These are phyloP conservation scores for Chalciporus chontae DNA, from an alignment of 768 basidiomycete species.

Conservation along the genomic window DNA sequence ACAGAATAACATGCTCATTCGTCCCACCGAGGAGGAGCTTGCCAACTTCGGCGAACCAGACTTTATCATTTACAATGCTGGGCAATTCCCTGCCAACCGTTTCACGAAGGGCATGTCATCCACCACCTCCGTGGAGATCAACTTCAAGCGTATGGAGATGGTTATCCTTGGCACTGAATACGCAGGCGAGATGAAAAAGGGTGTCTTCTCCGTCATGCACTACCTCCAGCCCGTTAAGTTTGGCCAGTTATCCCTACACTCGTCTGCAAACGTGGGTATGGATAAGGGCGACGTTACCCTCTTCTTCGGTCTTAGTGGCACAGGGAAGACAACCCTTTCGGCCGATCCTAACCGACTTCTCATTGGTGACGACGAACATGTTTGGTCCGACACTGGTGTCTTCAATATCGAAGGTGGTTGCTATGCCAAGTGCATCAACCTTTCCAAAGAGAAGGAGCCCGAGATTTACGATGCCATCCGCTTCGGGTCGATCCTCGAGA, in stretches of 20 bases:
- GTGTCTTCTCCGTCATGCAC: conserved; percentile 99
- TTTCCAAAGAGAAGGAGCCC: conserved; percentile 95
- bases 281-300: conserved; percentile 90
- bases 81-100: conserved; percentile 99
- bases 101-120: conserved; percentile 99
- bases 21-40: conserved; percentile 93
- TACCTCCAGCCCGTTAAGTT: conserved; percentile 99
- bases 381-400: conserved; percentile 98
- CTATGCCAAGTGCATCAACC: conserved; percentile 97
- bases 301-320: conserved; percentile 98
- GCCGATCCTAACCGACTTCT: conserved; percentile 92
- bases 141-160: conserved; percentile 99
- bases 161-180: conserved; percentile 99
- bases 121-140: conserved; percentile 97
- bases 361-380: conserved; percentile 99
- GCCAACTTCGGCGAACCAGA: conserved; percentile 95
- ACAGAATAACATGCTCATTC: conserved; percentile 99
- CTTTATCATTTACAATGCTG: conserved; percentile 99
- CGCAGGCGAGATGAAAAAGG: conserved; percentile 99
- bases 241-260: conserved; percentile 95
- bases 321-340: conserved; percentile 97
- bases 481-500: conserved; percentile 97
- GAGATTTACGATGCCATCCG: conserved; percentile 95
- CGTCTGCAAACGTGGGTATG: conserved; percentile 93
- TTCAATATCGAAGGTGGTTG: conserved; percentile 99